phyloP scores from a whole-genome alignment of 176 grass and related monocot genomes.

The Ensete glaucum region DNA sequence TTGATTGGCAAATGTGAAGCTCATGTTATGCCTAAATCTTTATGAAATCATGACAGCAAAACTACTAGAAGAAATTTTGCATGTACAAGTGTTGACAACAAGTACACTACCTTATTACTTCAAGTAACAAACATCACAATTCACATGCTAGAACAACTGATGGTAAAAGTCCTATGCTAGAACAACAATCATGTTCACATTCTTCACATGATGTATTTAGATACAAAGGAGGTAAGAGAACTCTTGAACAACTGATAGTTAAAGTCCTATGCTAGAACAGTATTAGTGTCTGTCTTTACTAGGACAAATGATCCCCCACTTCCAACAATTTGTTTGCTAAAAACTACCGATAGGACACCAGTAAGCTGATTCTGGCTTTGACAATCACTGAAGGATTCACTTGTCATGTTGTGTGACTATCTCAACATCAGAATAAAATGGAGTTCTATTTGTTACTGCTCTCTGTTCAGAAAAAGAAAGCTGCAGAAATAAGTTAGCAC shows the following conservation, averaged over 20 bases:
- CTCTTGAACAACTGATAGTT: background rate
- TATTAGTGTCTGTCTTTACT: background rate
- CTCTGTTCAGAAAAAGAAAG: too few relatives aligned
- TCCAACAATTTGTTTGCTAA: background rate
- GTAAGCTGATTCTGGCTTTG: background rate
- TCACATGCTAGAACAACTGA: background rate
- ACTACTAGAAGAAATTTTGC: too few relatives aligned
- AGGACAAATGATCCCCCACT: background rate
- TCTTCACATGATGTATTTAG: background rate
- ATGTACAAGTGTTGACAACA: too few relatives aligned
- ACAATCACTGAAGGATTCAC: constrained; percentile 16
- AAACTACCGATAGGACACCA: background rate
- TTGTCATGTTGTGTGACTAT: constrained; percentile 24
- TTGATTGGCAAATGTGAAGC: too few relatives aligned
- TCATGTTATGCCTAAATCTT: too few relatives aligned
- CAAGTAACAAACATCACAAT: background rate
- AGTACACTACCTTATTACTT: background rate
- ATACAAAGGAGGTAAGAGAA: background rate
- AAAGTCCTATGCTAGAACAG: background rate
- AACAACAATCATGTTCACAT: background rate
- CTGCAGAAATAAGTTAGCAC: background rate
- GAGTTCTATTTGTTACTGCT: background rate
- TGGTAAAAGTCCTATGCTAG: background rate
- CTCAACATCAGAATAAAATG: constrained; percentile 7
- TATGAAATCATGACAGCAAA: too few relatives aligned